Evolutionary conservation across 1,139 yeast species (phyloP).

Genomic region (Pneumocystis carinii): DNA sequence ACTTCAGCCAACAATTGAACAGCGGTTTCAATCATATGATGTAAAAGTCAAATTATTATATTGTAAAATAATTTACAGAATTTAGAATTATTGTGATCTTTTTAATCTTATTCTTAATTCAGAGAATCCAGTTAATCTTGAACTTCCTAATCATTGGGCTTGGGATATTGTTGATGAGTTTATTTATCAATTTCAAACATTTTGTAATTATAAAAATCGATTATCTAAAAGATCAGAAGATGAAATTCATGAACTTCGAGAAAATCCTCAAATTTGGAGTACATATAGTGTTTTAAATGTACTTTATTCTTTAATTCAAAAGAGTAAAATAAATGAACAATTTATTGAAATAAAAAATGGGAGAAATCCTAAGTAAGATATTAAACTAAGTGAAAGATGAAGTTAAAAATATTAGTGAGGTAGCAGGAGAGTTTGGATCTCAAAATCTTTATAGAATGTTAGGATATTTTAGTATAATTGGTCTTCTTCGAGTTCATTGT

Average conservation of each 20-base stretch:
- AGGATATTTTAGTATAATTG: conserved; percentile 37
- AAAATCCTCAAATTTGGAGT: conserved; percentile 33
- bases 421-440: conserved; percentile 33
- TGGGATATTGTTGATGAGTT: conserved; percentile 41
- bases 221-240: conserved; percentile 23
- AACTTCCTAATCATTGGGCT: conserved; percentile 33
- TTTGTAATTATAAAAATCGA: conserved; percentile 30
- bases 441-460: conserved; percentile 31
- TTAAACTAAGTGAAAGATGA: background rate
- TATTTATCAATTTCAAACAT: conserved; percentile 36
- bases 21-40: conserved; percentile 33
- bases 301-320: conserved; percentile 32
- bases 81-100: conserved; percentile 31
- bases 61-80: background rate
- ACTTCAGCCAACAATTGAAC: conserved; percentile 30
- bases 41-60: conserved; percentile 1
- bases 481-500: conserved; percentile 35
- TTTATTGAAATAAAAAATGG: conserved; percentile 26
- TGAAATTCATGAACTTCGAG: conserved; percentile 27
- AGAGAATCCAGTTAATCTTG: conserved; percentile 29
- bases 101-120: conserved; percentile 33
- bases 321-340: conserved; percentile 32
- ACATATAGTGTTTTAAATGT: conserved; percentile 36
- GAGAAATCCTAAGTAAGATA: conserved; percentile 18
- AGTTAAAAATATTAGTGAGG: conserved; percentile 16